Evolutionary conservation across 257 asterid species (phyloP), one percentile per base, ranked within the genome.

Genomic region (Solanum virginianum): DNA sequence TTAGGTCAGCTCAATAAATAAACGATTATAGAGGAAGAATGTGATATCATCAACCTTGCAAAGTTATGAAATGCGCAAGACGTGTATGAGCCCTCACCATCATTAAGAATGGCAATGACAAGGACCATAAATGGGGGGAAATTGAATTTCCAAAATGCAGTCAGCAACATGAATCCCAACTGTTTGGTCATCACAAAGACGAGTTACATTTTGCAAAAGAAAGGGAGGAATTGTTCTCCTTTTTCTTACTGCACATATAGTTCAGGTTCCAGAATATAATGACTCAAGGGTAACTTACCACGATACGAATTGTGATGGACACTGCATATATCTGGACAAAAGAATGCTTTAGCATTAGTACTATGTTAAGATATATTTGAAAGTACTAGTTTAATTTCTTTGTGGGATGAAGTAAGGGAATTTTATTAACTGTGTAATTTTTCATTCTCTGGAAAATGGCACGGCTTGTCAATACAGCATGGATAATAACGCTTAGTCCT

Each of bases 51-150:
- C 32, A 39, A 47, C 69, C 20, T 85, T n/a, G 57, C 36, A 29
- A 51, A 29, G 8, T 51, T 60, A 14, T 43, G 85, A 82, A 60
- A 83, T 66, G 36, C 54, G 41, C 4, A 62, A 62, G 14, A 51
- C 10, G 65, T 3, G 20, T 10, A 53, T 8, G 53, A 51, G 39
- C 18, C 7, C 84, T 84, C 74, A 93, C 97, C 97, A 26, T 93
- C 94, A 63, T 93, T 93, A 66, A 93, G 92, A 80, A 92, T 91
- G 80, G 97, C 97, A 62, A 93, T 93, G 86, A 93, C 92, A 62
- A 93, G 93, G 71, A 92, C 95, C 97, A 93, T 93, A 49, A 93
- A 93, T 8, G 97, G 97, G 69, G 95, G 94, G 55, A 93, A 93
- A 88, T 92, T 91, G 24, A 90, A 93, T 87, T 86, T 84, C 95